Base-by-base conservation (phyloP, 2,329 filamentous ascomycete genomes). In the Paecilomyces dactylethromorphus region DNA sequence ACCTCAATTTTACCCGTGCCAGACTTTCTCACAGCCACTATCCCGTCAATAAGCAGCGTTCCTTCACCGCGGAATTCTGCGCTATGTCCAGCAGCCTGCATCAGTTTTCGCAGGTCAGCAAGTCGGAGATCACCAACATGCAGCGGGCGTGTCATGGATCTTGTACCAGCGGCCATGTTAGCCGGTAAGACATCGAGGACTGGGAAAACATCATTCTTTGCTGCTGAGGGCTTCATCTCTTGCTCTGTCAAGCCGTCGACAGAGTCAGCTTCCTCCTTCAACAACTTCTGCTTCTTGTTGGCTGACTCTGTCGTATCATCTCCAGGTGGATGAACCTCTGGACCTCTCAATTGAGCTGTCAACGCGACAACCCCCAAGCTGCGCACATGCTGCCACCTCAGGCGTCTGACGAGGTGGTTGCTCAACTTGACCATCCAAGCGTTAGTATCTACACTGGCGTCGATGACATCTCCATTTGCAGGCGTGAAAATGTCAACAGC, bases 381-480 rank as follows among this genome's bases (percentile, higher is more conserved):
- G 58, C 91, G 87, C 24, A 97, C 92, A 59, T 91, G 92, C 77
- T 97, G 94, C 94, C 94, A 97, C 69, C 90, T 91, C 60, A 99
- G 82, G 65, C 89, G 89, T 74, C 91, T 91, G 60, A 96, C 89
- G 21, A 99, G 84, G 52, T 84, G 80, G 65, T 93, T 90, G 54
- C 91, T 92, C 18, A 99, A 82, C 74, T 92, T 96, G 60, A 99
- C 90, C 24, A 90, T 88, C 94, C 95, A 99, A 3, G 94, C 92
- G 71, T 97, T 97, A 4, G 93, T 97, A 71, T 99, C 94, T 50
- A 97, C 93, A 69, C 92, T 97, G 12, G 93, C 94, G 73, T 99
- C 88, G 50, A 99, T 82, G 13, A 82, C 79, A 33, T 83, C 79
- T 24, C 92, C 92, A n/a, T 90, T 79, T 10, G 78, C 74, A 1